Evolutionary conservation across 805 yeast species (phyloP), one percentile per base, ranked within the genome.

Genomic region (Myxozyma geophila): DNA sequence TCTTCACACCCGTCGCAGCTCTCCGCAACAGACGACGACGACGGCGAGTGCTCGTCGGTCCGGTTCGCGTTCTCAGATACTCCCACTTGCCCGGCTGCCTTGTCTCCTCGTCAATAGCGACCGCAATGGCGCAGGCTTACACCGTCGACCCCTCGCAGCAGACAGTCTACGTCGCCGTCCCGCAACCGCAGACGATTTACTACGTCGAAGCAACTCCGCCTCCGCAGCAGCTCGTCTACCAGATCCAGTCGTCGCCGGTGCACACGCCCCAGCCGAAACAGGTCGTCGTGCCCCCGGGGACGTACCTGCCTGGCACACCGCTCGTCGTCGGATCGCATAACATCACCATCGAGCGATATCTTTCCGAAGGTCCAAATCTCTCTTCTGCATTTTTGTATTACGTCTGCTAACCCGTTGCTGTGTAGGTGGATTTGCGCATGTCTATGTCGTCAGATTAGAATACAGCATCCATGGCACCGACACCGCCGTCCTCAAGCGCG

Each of bases 401-500:
- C 33, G 1, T 2, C 13, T 35, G n/a, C 17, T 46, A n/a, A 19
- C 37, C 33, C 9, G 15, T 28, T 54, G 72, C 63, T 6, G 7
- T 35, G 6, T 41, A 71, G 81, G 87, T 53, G 99, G 99, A 13
- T 95, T 90, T 80, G 98, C 99, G 10, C 96, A 90, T 74, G 97
- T 95, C 5, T 95, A 95, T 75, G 83, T 88, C 17, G 93, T 92
- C 65, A 82, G 82, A 53, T 85, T 89, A 19, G 80, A 82, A 35
- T 92, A 92, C 7, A 79, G 83, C 2, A 84, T 80, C 67, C 79
- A 82, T 15, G 85, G 84, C 19, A 75, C 81, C 55, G 60, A 75
- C 81, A 12, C 74, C 9, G 97, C 93, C 5, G 95, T 98, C 74
- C 80, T 95, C 71, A 95, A 95, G 76, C 83, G 99, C 67, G 98